Percentiles rank a stretch among this genome's conserved stretches.
These are phyloP conservation scores for Trametes hirsuta DNA, from an alignment of 1,284 basidiomycete genomes.

Conservation along the genomic window DNA sequence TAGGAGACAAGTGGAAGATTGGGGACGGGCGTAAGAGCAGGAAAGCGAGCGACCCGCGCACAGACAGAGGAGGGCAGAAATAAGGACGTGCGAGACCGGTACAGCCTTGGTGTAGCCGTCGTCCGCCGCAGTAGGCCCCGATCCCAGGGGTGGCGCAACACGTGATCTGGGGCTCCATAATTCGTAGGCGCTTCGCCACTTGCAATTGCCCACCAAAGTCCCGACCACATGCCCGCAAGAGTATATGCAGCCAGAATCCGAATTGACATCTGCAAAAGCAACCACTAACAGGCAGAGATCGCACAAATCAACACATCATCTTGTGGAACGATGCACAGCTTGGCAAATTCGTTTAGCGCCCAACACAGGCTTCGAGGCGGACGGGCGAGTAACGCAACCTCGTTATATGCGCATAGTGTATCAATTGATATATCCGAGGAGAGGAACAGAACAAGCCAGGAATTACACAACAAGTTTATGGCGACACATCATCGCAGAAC, in stretches of 20 bases:
- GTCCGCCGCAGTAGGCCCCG: conserved; percentile 11
- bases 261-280: too few species aligned
- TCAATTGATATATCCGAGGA: background rate
- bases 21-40: background rate
- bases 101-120: conserved; percentile 21
- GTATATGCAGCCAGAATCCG: too few species aligned
- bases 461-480: background rate
- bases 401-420: background rate
- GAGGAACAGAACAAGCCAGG: background rate
- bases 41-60: conserved; percentile 20
- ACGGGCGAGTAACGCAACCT: background rate
- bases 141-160: conserved; percentile 1
- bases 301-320: too few species aligned
- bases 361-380: background rate
- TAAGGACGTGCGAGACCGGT: background rate
- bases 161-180: background rate
- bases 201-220: too few species aligned
- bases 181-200: background rate
- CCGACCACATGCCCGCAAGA: too few species aligned
- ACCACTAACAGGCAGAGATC: too few species aligned
- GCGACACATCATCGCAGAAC: background rate
- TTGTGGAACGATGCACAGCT: too few species aligned
- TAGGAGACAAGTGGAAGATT: background rate
- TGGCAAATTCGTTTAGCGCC: background rate
- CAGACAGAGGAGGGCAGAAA: conserved; percentile 8